Percentiles rank a stretch among this genome's conserved stretches.
phyloP scores from a whole-genome alignment of 768 basidiomycete species.

The Lentinula boryana region DNA sequence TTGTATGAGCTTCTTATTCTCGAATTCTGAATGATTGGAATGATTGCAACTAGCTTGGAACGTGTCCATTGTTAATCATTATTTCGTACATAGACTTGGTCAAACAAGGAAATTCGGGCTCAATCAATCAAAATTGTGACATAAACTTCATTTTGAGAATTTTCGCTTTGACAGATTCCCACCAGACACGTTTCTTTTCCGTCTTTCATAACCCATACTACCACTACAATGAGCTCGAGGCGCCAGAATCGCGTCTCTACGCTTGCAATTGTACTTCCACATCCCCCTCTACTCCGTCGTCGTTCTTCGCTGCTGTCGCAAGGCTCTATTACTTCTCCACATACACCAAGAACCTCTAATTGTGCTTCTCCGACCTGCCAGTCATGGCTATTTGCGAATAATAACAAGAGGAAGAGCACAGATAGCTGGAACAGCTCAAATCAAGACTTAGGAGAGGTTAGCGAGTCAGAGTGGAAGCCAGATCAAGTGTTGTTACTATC shows the following conservation, averaged over 20 bases:
- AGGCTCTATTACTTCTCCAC: conserved; percentile 38
- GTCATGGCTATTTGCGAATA: conserved; percentile 43
- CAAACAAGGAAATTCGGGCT: background rate
- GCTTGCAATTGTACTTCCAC: conserved; percentile 58
- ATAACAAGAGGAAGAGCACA: conserved; percentile 60
- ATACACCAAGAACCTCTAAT: conserved; percentile 45
- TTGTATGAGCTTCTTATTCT: background rate
- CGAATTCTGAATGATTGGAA: background rate
- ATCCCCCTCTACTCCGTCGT: conserved; percentile 45
- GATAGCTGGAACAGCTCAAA: conserved; percentile 86
- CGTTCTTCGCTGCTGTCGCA: conserved; percentile 46
- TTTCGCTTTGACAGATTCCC: background rate
- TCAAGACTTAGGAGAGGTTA: conserved; percentile 53
- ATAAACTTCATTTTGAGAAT: background rate
- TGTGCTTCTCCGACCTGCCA: conserved; percentile 49
- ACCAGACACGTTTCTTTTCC: background rate
- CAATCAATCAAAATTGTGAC: background rate
- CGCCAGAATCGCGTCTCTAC: conserved; percentile 44
- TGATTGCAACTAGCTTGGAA: background rate
- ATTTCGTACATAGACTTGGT: conserved; percentile 2
- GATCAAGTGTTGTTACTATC: conserved; percentile 66
- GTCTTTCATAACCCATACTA: background rate
- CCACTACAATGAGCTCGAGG: conserved; percentile 41
- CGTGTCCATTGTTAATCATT: background rate
- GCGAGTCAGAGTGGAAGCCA: conserved; percentile 66